phyloP scores from a whole-genome alignment of 192 early-diverging fungal genomes.

The Dissophora globulifera region DNA sequence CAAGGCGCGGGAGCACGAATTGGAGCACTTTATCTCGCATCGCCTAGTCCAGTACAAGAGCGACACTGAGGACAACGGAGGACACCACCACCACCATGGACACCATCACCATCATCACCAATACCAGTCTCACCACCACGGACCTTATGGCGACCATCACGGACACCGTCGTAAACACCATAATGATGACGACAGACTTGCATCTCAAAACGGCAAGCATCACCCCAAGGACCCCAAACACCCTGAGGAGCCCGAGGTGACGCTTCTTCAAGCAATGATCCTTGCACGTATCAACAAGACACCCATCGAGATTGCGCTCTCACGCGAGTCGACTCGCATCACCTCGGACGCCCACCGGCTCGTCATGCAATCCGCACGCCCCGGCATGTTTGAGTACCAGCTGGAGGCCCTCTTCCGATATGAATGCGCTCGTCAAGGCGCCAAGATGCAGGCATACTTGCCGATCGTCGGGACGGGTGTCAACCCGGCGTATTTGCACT shows the following conservation, averaged over 20 bases:
- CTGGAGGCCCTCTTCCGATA: slow-evolving; percentile 85
- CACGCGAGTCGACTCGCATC: slow-evolving; percentile 82
- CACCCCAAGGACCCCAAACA: slow-evolving; percentile 11
- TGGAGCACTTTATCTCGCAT: slow-evolving; percentile 36
- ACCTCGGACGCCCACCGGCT: slow-evolving; percentile 80
- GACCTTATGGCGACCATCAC: slow-evolving; percentile 42
- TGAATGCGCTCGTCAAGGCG: slow-evolving; percentile 71
- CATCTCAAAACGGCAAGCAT: slow-evolving; percentile 13
- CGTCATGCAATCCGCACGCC: slow-evolving; percentile 74
- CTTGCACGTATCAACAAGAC: slow-evolving; percentile 87
- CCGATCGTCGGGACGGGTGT: slow-evolving; percentile 85
- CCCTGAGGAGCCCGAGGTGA: slow-evolving; percentile 36
- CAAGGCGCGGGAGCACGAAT: slow-evolving; percentile 36
- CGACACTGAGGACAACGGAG: not conserved
- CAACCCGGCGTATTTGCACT: slow-evolving; percentile 86
- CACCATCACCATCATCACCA: not conserved
- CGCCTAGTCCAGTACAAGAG: slow-evolving; percentile 18
- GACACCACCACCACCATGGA: not conserved
- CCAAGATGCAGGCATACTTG: slow-evolving; percentile 83
- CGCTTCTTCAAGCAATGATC: slow-evolving; percentile 70
- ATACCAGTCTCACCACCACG: slow-evolving; percentile 27
- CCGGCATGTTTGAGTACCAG: slow-evolving; percentile 77
- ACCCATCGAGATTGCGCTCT: slow-evolving; percentile 76
- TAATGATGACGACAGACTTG: not conserved
- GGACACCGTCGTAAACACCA: slow-evolving; percentile 32